These are phyloP conservation scores for Fusarium fracticaudum DNA, from an alignment of 2,329 filamentous ascomycete species.

Conservation along the genomic window DNA sequence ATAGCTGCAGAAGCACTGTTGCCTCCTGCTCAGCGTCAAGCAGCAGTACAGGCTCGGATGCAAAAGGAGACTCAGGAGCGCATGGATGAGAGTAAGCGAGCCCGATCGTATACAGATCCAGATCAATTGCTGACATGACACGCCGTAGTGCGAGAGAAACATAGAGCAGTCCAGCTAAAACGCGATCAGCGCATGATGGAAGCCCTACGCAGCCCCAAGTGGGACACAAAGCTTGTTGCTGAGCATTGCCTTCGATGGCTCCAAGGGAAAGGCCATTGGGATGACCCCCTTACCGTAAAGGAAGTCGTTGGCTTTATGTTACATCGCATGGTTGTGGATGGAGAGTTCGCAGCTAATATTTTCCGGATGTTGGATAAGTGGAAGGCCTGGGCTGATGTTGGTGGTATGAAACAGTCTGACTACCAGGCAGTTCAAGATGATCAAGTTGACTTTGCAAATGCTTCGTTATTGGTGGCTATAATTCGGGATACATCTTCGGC, in stretches of 20 bases:
- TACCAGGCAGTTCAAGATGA: conserved; percentile 52
- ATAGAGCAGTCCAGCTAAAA: conserved; percentile 53
- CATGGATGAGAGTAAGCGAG: conserved; percentile 57
- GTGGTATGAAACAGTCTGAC: conserved; percentile 62
- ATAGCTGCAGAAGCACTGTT: conserved; percentile 57
- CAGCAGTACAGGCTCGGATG: conserved; percentile 53
- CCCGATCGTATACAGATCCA: accelerated
- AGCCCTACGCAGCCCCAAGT: conserved; percentile 63
- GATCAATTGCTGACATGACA: background rate
- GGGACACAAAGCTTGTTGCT: conserved; percentile 59
- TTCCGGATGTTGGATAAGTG: conserved; percentile 60
- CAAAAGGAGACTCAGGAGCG: conserved; percentile 55
- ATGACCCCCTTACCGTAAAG: conserved; percentile 45
- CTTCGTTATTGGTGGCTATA: conserved; percentile 58
- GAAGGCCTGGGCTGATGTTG: conserved; percentile 65
- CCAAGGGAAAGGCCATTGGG: conserved; percentile 43
- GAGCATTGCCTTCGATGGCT: conserved; percentile 58
- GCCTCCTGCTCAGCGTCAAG: conserved; percentile 52
- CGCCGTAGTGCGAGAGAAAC: conserved; percentile 53
- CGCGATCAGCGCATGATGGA: conserved; percentile 58
- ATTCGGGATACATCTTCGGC: conserved; percentile 58
- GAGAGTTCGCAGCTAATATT: conserved; percentile 52
- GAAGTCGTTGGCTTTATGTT: conserved; percentile 58
- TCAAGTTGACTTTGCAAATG: conserved; percentile 57
- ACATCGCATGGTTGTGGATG: conserved; percentile 63